Base-by-base conservation (phyloP, 768 basidiomycete genomes). In the Mrakia hoshinonis region DNA sequence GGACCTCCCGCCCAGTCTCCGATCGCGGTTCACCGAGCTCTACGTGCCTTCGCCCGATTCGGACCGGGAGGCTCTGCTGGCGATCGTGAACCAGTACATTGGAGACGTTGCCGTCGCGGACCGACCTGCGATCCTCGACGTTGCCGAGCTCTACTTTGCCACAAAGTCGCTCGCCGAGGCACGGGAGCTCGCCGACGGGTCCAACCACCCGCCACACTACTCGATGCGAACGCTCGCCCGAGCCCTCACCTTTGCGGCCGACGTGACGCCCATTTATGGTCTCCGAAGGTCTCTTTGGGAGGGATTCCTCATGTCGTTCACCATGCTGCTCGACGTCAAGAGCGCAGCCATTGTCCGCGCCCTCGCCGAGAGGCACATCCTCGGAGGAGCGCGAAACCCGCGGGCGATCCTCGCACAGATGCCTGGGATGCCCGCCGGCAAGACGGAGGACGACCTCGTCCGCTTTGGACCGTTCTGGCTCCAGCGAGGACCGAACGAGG, bases 281-380 rank as follows among this genome's bases (percentile, higher is more conserved):
- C 81, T 98, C 11, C 85, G 93, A 47, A 83, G 96, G 49, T 87
- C 91, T 0, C 82, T 98, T 24, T 97, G 91, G 91, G 96, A 98
- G 79, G 95, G 96, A 1, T 95, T 90, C 78, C 77, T 97, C 69
- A 98, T 99, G 96, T 89, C 91, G 0, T 99, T 98, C 79, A 96
- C 92, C 7, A 97, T 96, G 92, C 87, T 89, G 7, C 84, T 99
- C 61, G 91, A 96, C 76, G 81, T 80, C 0, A 80, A 84, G 20
- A 92, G 92, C 76, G 85, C 86, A 0, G 83, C 84, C 72, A 75
- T 85, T 31, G 91, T 92, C 24, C 85, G 83, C 3, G 79, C 80
- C 9, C 81, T 95, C 22, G 89, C 89, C 9, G 87, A 89, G 74
- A 87, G 86, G 75, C 85, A 92, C 79, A 81, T 99, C 18, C 83